These are phyloP conservation scores for Thamnidium elegans DNA, from an alignment of 192 early-diverging fungal genomes.

Conservation along the genomic window DNA sequence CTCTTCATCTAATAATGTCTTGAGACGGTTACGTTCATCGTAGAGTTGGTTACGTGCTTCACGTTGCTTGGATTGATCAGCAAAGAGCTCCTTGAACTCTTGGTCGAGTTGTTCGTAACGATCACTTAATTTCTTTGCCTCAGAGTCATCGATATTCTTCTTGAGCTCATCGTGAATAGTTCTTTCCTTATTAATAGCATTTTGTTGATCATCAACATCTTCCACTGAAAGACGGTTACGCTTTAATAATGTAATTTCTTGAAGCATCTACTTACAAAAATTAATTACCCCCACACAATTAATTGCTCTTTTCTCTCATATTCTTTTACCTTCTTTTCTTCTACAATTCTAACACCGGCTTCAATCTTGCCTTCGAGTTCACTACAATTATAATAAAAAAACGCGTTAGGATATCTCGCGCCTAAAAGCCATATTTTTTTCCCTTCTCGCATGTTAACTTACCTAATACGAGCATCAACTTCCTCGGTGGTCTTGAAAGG, in stretches of 20 bases:
- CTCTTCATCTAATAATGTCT: slow-evolving; percentile 67
- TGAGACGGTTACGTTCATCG: slow-evolving; percentile 67
- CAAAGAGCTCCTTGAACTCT: slow-evolving; percentile 66
- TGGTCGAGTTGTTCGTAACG: slow-evolving; percentile 70
- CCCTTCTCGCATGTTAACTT: slow-evolving; percentile 18
- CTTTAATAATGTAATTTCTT: slow-evolving; percentile 79
- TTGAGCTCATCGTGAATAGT: slow-evolving; percentile 63
- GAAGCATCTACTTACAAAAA: slow-evolving; percentile 50
- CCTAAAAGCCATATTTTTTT: neutral
- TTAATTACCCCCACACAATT: too few species aligned
- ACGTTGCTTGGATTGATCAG: slow-evolving; percentile 56
- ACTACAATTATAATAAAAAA: slow-evolving; percentile 31
- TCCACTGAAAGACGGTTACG: slow-evolving; percentile 71
- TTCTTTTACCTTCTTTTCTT: slow-evolving; percentile 62
- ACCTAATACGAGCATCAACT: slow-evolving; percentile 74
- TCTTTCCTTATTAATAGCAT: slow-evolving; percentile 55
- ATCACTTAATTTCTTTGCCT: slow-evolving; percentile 61
- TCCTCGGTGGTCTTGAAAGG: slow-evolving; percentile 79
- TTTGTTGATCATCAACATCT: slow-evolving; percentile 52
- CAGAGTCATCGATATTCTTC: slow-evolving; percentile 60
- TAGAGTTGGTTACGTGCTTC: slow-evolving; percentile 66
- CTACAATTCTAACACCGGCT: slow-evolving; percentile 76
- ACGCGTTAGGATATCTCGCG: too few species aligned
- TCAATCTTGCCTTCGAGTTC: slow-evolving; percentile 77
- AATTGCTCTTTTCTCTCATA: too few species aligned